Evolutionary conservation across 495 filamentous ascomycete genomes (phyloP).

Genomic region (Tuber brumale): DNA sequence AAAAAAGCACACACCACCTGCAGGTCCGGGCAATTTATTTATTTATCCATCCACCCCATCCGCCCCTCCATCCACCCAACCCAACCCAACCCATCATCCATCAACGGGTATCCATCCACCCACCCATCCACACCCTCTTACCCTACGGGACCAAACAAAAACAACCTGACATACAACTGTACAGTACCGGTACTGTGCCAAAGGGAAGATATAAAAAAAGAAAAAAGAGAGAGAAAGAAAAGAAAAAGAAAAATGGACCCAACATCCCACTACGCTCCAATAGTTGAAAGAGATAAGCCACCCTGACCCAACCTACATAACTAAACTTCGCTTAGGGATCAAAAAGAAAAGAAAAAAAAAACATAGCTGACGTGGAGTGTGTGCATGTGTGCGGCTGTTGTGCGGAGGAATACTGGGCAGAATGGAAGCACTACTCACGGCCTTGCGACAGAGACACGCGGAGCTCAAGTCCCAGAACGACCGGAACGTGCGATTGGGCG

Average conservation of each 20-base stretch:
- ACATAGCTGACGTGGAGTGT: slow-evolving; percentile 14
- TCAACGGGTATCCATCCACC: neutral
- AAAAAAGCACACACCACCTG: slow-evolving; percentile 1
- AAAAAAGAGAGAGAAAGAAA: slow-evolving; percentile 18
- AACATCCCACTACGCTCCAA: slow-evolving; percentile 29
- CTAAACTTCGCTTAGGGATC: neutral
- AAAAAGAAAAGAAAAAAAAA: neutral
- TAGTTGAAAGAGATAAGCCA: slow-evolving; percentile 33
- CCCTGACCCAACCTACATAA: neutral
- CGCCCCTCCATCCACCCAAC: neutral
- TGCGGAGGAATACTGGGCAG: slow-evolving; percentile 23
- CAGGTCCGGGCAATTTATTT: neutral
- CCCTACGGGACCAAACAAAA: neutral
- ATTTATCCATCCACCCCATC: neutral
- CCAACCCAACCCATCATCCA: neutral
- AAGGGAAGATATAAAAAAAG: neutral
- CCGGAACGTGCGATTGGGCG: slow-evolving; percentile 27
- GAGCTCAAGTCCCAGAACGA: slow-evolving; percentile 38
- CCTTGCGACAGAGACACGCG: slow-evolving; percentile 34
- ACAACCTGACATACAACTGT: neutral
- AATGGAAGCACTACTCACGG: slow-evolving; percentile 31
- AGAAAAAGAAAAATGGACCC: slow-evolving; percentile 18
- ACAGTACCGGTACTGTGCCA: no score
- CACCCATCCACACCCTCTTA: neutral
- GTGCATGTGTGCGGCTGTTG: neutral